Conservation (phyloP, 2,329 filamentous ascomycete species). For the Rhynchosporium graminicola region DNA sequence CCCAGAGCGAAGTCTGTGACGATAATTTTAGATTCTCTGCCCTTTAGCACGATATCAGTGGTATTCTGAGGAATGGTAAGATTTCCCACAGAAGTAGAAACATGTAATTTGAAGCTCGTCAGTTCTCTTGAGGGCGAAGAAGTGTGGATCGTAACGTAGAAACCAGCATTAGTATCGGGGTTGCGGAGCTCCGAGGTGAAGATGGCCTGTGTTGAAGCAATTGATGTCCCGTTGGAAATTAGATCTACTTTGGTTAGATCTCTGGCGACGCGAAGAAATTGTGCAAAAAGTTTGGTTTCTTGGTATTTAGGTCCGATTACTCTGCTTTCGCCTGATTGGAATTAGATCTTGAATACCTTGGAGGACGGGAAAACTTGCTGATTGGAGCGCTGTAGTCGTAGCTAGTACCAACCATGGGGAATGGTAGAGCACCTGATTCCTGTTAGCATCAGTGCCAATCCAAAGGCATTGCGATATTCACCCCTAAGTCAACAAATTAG, state of each 20-base stretch:
- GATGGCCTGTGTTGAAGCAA: slow-evolving; percentile 54
- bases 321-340: slow-evolving; percentile 37
- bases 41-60: slow-evolving; percentile 53
- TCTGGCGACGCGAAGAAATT: slow-evolving; percentile 59
- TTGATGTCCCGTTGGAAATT: slow-evolving; percentile 50
- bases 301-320: slow-evolving; percentile 58
- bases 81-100: slow-evolving; percentile 57
- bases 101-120: slow-evolving; percentile 55
- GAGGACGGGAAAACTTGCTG: slow-evolving; percentile 16
- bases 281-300: slow-evolving; percentile 61
- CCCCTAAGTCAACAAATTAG: slow-evolving; percentile 10
- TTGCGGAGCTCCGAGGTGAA: slow-evolving; percentile 59
- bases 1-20: slow-evolving; percentile 61
- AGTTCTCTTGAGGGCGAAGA: slow-evolving; percentile 52
- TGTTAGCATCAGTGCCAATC: not conserved
- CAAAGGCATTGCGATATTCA: not conserved
- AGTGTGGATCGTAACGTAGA: slow-evolving; percentile 59
- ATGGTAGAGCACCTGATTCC: slow-evolving; percentile 51
- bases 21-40: slow-evolving; percentile 62
- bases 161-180: slow-evolving; percentile 55
- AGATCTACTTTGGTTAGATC: slow-evolving; percentile 58
- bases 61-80: slow-evolving; percentile 55
- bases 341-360: not conserved
- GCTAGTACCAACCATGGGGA: slow-evolving; percentile 58
- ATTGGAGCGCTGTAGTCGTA: slow-evolving; percentile 67